A percentile compares a stretch with the other conserved stretches of the same genome.
These are phyloP conservation scores for Durusdinium trenchii DNA, from an alignment of 73 alveolate species.

Conservation along the genomic window DNA sequence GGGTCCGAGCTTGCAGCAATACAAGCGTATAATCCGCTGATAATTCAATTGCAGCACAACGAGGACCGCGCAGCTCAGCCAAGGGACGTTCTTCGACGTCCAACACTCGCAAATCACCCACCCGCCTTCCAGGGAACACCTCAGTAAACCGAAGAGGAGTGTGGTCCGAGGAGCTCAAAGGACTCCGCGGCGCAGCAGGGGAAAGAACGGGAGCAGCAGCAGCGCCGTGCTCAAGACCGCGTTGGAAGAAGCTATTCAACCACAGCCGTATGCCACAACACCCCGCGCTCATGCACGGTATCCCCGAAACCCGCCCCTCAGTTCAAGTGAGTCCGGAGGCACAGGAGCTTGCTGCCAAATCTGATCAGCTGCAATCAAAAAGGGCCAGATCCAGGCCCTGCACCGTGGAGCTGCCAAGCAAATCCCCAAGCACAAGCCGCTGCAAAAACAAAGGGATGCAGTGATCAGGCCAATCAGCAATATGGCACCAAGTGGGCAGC, in stretches of 20 bases:
- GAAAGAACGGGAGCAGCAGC: neutral
- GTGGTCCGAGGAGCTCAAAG: neutral
- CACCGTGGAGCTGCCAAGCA: neutral
- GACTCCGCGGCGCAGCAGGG: neutral
- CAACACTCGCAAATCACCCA: too few relatives aligned
- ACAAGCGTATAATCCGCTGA: neutral
- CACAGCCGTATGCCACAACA: neutral
- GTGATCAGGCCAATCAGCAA: neutral
- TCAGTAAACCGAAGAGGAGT: neutral
- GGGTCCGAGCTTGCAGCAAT: neutral
- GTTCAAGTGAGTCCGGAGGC: neutral
- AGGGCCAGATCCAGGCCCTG: neutral
- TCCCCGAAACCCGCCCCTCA: neutral
- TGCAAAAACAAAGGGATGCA: neutral
- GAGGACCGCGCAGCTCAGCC: neutral
- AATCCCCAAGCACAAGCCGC: neutral
- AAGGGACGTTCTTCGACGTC: neutral
- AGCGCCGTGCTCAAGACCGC: neutral
- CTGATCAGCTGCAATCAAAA: neutral
- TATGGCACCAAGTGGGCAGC: neutral
- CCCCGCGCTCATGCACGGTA: slow-evolving; percentile 23
- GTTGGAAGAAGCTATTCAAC: neutral
- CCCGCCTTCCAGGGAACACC: too few relatives aligned
- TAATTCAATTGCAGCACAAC: neutral
- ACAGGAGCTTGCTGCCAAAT: neutral